Evolutionary conservation across 208 protist species (phyloP).

Genomic region (Leishmania amazonensis): DNA sequence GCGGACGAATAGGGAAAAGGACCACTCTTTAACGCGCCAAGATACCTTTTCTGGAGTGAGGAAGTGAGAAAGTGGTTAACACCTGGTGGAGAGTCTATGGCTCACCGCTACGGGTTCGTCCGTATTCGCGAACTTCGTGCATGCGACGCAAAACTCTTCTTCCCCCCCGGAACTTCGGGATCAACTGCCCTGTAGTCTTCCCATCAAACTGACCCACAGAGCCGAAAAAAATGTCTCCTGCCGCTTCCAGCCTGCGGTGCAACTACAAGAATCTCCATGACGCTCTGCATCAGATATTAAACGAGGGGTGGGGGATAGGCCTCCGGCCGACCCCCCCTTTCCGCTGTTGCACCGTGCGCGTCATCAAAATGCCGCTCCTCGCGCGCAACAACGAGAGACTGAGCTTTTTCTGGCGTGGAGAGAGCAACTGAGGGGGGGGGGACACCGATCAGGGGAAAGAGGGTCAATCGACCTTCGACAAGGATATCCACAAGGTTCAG

Average conservation of each 20-base stretch:
- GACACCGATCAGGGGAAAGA: not conserved
- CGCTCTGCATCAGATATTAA: no score
- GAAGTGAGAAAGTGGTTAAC: not conserved
- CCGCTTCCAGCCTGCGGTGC: not conserved
- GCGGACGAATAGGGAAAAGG: not conserved
- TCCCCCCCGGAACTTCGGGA: not conserved
- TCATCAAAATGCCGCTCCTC: not conserved
- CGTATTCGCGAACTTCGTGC: not conserved
- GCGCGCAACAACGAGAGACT: not conserved
- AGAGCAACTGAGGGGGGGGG: not conserved
- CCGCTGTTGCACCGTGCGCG: not conserved
- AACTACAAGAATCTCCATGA: not conserved
- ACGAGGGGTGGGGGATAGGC: not conserved
- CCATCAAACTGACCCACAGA: not conserved
- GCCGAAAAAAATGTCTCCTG: not conserved
- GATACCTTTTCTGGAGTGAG: not conserved
- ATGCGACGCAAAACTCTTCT: not conserved
- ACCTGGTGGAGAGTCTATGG: not conserved
- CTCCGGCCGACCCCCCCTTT: not conserved
- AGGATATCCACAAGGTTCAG: not conserved
- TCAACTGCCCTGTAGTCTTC: no score
- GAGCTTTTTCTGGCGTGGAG: not conserved
- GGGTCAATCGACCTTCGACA: no score
- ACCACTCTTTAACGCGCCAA: not conserved
- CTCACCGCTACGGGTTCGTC: not conserved